phyloP scores from a whole-genome alignment of 208 protist species.

The Trypanosoma melophagium region DNA sequence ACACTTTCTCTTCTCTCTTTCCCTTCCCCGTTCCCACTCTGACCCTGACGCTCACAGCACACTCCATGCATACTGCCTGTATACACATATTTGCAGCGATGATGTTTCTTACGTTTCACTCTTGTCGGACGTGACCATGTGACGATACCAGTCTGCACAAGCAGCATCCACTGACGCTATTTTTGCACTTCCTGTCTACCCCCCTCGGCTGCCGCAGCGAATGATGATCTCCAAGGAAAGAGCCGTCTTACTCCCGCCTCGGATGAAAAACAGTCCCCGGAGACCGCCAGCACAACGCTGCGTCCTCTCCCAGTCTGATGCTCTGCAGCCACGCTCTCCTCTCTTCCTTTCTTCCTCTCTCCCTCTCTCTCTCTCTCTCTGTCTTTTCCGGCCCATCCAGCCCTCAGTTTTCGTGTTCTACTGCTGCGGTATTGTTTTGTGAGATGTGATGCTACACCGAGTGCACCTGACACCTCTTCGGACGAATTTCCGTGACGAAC shows the following conservation, averaged over 20 bases:
- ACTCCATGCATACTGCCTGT: no score
- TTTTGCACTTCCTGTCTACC: no score
- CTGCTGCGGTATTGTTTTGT: not conserved
- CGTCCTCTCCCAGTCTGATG: not conserved
- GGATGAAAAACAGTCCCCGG: not conserved
- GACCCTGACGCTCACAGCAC: no score
- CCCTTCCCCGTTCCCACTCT: not conserved
- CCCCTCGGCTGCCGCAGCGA: not conserved
- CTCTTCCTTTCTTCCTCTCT: not conserved
- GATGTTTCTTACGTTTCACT: slow-evolving; percentile 21
- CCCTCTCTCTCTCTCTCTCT: not conserved
- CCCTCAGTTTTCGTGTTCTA: not conserved
- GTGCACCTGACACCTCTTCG: slow-evolving; percentile 4
- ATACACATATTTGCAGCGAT: not conserved
- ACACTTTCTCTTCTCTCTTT: not conserved
- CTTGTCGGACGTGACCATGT: slow-evolving; percentile 9
- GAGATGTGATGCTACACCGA: not conserved
- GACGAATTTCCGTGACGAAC: not conserved
- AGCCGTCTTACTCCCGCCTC: slow-evolving; percentile 1
- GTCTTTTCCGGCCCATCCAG: not conserved
- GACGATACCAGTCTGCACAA: slow-evolving; percentile 5
- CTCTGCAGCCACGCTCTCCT: not conserved
- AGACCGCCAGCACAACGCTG: not conserved
- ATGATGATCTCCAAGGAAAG: slow-evolving; percentile 2
- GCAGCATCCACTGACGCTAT: not conserved